These are phyloP conservation scores for Blepharisma japonicum DNA, from an alignment of 73 alveolate species.

Conservation along the genomic window DNA sequence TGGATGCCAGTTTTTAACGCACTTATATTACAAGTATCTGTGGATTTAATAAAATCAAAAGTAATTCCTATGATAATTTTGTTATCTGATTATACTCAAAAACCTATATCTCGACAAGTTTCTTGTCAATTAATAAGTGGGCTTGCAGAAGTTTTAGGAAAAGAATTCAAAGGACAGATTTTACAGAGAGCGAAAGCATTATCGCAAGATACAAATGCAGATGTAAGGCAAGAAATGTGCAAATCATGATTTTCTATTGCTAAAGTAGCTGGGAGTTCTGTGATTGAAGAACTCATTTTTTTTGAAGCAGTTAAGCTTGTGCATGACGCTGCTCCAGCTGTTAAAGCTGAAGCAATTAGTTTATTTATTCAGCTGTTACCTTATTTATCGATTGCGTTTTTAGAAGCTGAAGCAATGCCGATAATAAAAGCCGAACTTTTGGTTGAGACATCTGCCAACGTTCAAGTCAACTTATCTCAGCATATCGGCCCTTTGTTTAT, in stretches of 20 bases:
- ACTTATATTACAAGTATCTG: not conserved
- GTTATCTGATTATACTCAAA: conserved; percentile 20
- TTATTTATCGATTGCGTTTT: conserved; percentile 2
- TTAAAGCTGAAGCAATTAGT: not conserved
- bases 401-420: not conserved
- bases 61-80: conserved; percentile 2
- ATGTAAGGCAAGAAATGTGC: conserved; percentile 2
- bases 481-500: not conserved
- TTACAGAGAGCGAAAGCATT: conserved; percentile 13
- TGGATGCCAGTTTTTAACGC: conserved; percentile 14
- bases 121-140: not conserved
- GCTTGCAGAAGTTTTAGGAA: conserved; percentile 15
- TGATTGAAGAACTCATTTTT: conserved; percentile 8
- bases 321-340: not conserved
- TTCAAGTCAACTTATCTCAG: not conserved
- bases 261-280: not conserved
- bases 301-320: conserved; percentile 13
- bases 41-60: not conserved
- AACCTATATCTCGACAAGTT: not conserved
- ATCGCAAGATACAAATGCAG: conserved; percentile 7
- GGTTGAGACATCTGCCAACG: not conserved
- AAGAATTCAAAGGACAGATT: conserved; percentile 19
- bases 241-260: not conserved
- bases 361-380: not conserved
- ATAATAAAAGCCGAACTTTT: not conserved